These are phyloP conservation scores for Prosopis cineraria DNA, from an alignment of 306 rosid genomes.

Conservation along the genomic window DNA sequence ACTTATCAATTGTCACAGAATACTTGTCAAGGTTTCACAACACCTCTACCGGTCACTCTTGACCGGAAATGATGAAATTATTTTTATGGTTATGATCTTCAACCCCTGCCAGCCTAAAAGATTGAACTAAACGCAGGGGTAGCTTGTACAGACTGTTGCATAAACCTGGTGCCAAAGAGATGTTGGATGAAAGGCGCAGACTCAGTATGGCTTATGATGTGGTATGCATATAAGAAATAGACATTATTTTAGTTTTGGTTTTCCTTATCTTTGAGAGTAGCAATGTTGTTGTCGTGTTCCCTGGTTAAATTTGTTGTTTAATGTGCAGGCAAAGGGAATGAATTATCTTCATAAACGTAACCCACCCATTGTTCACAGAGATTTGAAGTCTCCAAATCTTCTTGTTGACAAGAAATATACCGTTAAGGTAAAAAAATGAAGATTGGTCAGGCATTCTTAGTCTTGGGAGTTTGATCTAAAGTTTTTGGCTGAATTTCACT, in stretches of 20 bases:
- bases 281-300: background rate
- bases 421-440: conserved; percentile 59
- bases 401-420: conserved; percentile 88
- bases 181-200: conserved; percentile 77
- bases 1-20: conserved; percentile 85
- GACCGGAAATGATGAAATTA: background rate
- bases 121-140: conserved; percentile 65
- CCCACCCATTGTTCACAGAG: conserved; percentile 92
- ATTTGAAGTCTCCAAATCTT: conserved; percentile 89
- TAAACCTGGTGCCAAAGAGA: conserved; percentile 67
- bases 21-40: conserved; percentile 73
- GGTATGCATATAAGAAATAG: conserved; percentile 42
- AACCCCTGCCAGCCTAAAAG: background rate
- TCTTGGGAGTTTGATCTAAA: background rate
- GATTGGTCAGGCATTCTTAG: background rate
- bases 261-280: background rate
- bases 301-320: conserved; percentile 30
- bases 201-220: conserved; percentile 86
- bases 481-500: background rate
- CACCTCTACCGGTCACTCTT: conserved; percentile 14
- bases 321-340: conserved; percentile 86
- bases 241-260: background rate
- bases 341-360: conserved; percentile 87
- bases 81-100: background rate
- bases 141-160: conserved; percentile 83